These are phyloP conservation scores for Camillea tinctor DNA, from an alignment of 2,329 filamentous ascomycete species.

Conservation along the genomic window DNA sequence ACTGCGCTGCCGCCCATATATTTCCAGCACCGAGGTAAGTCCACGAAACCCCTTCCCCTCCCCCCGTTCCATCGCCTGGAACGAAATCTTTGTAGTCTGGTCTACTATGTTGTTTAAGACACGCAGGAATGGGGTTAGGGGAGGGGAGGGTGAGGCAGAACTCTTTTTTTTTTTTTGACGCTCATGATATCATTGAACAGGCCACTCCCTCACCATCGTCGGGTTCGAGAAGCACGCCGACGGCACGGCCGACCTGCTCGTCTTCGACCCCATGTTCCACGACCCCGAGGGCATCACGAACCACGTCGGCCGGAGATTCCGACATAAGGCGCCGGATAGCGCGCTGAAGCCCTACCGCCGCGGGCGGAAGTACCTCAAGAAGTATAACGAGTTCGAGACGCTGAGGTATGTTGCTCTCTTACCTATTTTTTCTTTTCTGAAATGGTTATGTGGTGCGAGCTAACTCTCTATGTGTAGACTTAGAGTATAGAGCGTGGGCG, in stretches of 20 bases:
- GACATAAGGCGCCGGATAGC: conserved; percentile 45
- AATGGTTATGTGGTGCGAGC: not conserved
- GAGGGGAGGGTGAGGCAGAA: too few relatives aligned
- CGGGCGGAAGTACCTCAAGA: conserved; percentile 64
- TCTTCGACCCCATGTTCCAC: conserved; percentile 84
- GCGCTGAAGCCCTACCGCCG: conserved; percentile 73
- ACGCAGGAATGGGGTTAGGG: too few relatives aligned
- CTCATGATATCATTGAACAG: conserved; percentile 41
- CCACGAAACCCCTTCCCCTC: not conserved
- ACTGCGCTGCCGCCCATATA: conserved; percentile 83
- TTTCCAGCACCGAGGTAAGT: conserved; percentile 74
- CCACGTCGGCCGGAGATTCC: conserved; percentile 50
- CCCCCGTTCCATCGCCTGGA: not conserved
- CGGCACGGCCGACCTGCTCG: conserved; percentile 68
- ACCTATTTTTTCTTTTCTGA: not conserved
- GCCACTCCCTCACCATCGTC: conserved; percentile 88
- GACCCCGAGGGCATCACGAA: conserved; percentile 64
- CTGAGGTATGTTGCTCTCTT: conserved; percentile 55
- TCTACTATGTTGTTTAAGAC: too few relatives aligned
- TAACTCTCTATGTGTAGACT: too few relatives aligned
- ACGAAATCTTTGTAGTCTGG: too few relatives aligned
- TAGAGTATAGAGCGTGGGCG: too few relatives aligned
- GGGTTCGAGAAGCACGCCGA: conserved; percentile 71
- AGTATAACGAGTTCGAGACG: conserved; percentile 76
- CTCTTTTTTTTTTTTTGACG: too few relatives aligned